Evolutionary conservation across 345 rosid species (phyloP).

Genomic region (Salix suchowensis): DNA sequence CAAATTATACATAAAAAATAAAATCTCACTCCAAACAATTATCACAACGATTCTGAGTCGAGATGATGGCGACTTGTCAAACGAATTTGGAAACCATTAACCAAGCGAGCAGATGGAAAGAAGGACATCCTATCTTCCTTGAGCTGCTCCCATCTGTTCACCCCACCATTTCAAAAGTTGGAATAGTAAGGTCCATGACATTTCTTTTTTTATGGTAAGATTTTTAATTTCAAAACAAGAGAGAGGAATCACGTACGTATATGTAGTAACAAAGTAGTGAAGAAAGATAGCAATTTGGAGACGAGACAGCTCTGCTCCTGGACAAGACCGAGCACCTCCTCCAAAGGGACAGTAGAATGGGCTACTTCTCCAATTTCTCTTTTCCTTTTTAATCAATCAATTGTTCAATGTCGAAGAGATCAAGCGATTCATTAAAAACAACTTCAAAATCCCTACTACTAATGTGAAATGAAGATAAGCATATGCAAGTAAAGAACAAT

Average conservation of each 20-base stretch:
- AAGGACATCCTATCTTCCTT: slow-evolving; percentile 70
- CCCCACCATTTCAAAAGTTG: not conserved
- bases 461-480: not conserved
- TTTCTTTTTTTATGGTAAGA: not conserved
- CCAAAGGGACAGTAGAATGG: slow-evolving; percentile 64
- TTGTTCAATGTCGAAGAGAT: not conserved
- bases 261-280: slow-evolving; percentile 55
- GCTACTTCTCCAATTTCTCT: slow-evolving; percentile 84
- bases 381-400: slow-evolving; percentile 38
- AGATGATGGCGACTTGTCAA: slow-evolving; percentile 26
- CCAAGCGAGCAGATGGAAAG: slow-evolving; percentile 82
- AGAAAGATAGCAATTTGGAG: slow-evolving; percentile 84
- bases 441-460: not conserved
- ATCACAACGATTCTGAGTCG: not conserved
- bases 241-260: slow-evolving; percentile 29
- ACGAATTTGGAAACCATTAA: slow-evolving; percentile 69
- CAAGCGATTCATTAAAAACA: too few species aligned
- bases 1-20: too few species aligned
- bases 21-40: too few species aligned
- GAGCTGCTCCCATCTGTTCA: slow-evolving; percentile 63
- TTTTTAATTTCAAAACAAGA: not conserved
- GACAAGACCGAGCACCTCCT: slow-evolving; percentile 85
- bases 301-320: slow-evolving; percentile 86
- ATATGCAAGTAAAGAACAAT: not conserved
- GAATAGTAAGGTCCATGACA: not conserved